Evolutionary conservation across 1,284 basidiomycete genomes (phyloP).

Genomic region (Melampsora americana): DNA sequence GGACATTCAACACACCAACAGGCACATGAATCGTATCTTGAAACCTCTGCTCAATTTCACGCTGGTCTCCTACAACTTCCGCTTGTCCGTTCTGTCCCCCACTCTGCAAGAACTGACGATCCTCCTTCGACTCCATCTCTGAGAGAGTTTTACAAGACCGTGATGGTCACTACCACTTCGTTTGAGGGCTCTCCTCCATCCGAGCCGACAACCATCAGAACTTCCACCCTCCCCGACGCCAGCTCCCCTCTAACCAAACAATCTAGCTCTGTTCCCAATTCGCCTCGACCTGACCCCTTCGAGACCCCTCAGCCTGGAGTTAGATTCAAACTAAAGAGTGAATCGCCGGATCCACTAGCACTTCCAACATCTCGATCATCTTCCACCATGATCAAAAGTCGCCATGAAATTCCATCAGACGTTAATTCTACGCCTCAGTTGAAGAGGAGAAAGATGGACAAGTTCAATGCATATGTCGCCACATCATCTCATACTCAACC

Average conservation of each 20-base stretch:
- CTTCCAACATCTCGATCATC: conserved; percentile 1
- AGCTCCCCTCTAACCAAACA: no score
- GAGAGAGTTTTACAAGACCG: not conserved
- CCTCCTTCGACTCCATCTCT: not conserved
- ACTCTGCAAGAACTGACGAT: conserved; percentile 8
- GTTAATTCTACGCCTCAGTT: not conserved
- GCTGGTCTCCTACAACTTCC: not conserved
- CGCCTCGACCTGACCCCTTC: no score
- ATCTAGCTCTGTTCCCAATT: no score
- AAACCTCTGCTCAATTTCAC: not conserved
- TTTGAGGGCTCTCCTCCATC: not conserved
- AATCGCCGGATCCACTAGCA: conserved; percentile 15
- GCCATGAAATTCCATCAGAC: not conserved
- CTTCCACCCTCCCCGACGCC: not conserved
- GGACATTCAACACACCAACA: not conserved
- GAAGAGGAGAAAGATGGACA: not conserved
- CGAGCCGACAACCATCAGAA: conserved; percentile 29
- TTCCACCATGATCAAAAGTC: conserved; percentile 20
- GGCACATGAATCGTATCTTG: not conserved
- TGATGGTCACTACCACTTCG: not conserved
- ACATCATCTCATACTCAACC: not conserved
- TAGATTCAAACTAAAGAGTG: conserved; percentile 5
- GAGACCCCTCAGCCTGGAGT: conserved; percentile 7
- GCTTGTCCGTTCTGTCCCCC: not conserved
- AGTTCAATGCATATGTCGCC: not conserved